Conservation (phyloP, 805 yeast species). For the Metschnikowia noctiluminum region DNA sequence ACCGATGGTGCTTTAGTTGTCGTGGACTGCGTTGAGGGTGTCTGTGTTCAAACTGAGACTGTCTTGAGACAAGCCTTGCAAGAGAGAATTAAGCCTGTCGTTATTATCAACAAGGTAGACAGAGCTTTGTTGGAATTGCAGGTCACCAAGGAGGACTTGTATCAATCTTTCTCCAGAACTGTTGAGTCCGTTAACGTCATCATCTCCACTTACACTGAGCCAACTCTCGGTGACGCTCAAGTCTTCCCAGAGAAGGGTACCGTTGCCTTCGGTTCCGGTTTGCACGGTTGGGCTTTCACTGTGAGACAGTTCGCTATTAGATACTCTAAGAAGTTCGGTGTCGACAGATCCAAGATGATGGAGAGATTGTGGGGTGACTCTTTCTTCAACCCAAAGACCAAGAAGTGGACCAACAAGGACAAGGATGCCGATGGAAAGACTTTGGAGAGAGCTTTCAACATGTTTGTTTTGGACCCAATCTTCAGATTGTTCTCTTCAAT, state of each 20-base stretch:
- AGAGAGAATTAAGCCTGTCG: slow-evolving; percentile 99
- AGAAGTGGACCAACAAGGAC: slow-evolving; percentile 97
- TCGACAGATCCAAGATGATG: slow-evolving; percentile 96
- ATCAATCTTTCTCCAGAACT: slow-evolving; percentile 98
- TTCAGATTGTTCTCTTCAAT: slow-evolving; percentile 94
- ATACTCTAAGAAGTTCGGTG: slow-evolving; percentile 99
- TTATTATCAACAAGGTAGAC: slow-evolving; percentile 97
- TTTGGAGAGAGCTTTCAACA: slow-evolving; percentile 99
- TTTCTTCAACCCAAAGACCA: slow-evolving; percentile 99
- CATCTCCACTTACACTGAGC: slow-evolving; percentile 91
- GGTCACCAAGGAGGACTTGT: slow-evolving; percentile 97
- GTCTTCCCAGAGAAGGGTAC: slow-evolving; percentile 99
- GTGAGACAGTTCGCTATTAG: slow-evolving; percentile 97
- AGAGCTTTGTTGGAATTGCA: slow-evolving; percentile 99
- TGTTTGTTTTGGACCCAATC: slow-evolving; percentile 98
- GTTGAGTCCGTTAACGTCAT: slow-evolving; percentile 99
- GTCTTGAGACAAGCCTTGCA: slow-evolving; percentile 98
- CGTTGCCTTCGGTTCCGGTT: slow-evolving; percentile 99
- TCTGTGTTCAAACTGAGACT: slow-evolving; percentile 99
- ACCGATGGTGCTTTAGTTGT: slow-evolving; percentile 99
- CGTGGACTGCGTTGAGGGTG: slow-evolving; percentile 99
- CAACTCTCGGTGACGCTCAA: slow-evolving; percentile 90
- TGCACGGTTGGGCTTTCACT: slow-evolving; percentile 99
- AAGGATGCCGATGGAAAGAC: slow-evolving; percentile 93
- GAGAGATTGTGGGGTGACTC: slow-evolving; percentile 99